These are phyloP conservation scores for Tricholoma bakamatsutake DNA, from an alignment of 768 basidiomycete genomes.

Conservation along the genomic window DNA sequence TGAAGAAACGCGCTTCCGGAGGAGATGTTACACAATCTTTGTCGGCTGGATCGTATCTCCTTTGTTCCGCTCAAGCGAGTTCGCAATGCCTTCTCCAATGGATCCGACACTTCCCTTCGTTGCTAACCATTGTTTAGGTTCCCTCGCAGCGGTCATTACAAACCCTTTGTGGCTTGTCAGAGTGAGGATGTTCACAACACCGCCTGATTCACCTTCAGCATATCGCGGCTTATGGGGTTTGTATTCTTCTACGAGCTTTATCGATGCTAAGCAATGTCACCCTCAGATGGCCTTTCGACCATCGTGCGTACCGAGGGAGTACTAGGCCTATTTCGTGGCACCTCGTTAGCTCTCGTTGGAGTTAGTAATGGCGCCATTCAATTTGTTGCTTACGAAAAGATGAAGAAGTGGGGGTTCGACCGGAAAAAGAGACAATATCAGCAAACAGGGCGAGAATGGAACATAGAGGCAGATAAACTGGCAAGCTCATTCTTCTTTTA, in stretches of 20 bases:
- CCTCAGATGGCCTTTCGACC: slow-evolving; percentile 56
- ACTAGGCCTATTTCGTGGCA: slow-evolving; percentile 81
- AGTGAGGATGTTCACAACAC: slow-evolving; percentile 92
- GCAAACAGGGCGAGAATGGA: slow-evolving; percentile 58
- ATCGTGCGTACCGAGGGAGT: slow-evolving; percentile 74
- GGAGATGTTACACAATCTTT: slow-evolving; percentile 62
- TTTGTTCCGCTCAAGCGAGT: slow-evolving; percentile 97
- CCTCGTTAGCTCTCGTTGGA: slow-evolving; percentile 81
- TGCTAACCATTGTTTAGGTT: slow-evolving; percentile 48
- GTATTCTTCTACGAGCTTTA: slow-evolving; percentile 20
- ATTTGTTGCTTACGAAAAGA: slow-evolving; percentile 94
- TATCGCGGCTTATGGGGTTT: slow-evolving; percentile 79
- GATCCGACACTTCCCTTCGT: slow-evolving; percentile 8
- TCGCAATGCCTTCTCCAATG: slow-evolving; percentile 35
- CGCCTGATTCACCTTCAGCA: slow-evolving; percentile 54
- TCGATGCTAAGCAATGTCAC: slow-evolving; percentile 1
- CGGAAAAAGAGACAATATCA: slow-evolving; percentile 61
- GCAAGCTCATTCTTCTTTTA: slow-evolving; percentile 40
- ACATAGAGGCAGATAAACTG: slow-evolving; percentile 75
- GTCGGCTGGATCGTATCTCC: slow-evolving; percentile 72
- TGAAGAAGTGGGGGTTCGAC: slow-evolving; percentile 88
- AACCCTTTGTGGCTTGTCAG: slow-evolving; percentile 98
- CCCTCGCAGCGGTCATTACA: slow-evolving; percentile 88
- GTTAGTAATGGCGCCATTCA: slow-evolving; percentile 94
- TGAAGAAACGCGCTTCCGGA: slow-evolving; percentile 74